Conservation (phyloP, 495 filamentous ascomycete genomes). For the Hamigera avellanea region DNA sequence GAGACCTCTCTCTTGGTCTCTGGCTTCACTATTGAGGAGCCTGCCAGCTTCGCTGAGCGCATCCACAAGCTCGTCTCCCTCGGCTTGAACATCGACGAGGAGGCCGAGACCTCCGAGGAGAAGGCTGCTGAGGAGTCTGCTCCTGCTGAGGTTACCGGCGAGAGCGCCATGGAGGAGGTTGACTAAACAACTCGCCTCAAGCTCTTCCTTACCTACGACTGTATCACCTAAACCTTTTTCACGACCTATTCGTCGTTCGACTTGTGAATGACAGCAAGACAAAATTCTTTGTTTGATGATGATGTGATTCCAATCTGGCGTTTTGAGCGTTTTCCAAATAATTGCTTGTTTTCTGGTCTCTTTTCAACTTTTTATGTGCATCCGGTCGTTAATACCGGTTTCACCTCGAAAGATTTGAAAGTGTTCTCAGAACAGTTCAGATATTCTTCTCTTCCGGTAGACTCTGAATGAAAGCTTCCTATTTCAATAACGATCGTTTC, state of each 20-base stretch:
- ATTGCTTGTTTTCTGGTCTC: neutral
- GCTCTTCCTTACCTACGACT: conserved; percentile 2
- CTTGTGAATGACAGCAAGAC: neutral
- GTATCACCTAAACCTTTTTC: conserved; percentile 3
- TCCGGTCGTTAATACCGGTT: neutral
- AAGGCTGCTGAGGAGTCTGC: conserved; percentile 49
- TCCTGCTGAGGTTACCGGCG: conserved; percentile 45
- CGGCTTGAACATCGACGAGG: conserved; percentile 92
- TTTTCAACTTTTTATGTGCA: conserved; percentile 1
- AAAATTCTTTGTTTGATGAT: conserved; percentile 1
- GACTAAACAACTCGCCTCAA: conserved; percentile 39
- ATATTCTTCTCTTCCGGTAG: no score
- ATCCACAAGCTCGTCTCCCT: conserved; percentile 98
- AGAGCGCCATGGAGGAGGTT: conserved; percentile 66
- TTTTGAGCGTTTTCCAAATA: conserved; percentile 19
- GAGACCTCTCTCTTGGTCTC: conserved; percentile 98
- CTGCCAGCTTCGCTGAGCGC: conserved; percentile 91
- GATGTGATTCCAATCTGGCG: conserved; percentile 15
- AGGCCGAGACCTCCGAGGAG: conserved; percentile 61
- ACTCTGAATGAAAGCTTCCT: neutral
- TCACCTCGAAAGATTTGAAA: conserved; percentile 1
- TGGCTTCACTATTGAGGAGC: conserved; percentile 99
- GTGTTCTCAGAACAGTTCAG: neutral
- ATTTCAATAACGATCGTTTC: no score
- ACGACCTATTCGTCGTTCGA: neutral